Evolutionary conservation across 768 basidiomycete genomes (phyloP), one percentile per base, ranked within the genome.

Genomic region (Sporobolomyces roseus): DNA sequence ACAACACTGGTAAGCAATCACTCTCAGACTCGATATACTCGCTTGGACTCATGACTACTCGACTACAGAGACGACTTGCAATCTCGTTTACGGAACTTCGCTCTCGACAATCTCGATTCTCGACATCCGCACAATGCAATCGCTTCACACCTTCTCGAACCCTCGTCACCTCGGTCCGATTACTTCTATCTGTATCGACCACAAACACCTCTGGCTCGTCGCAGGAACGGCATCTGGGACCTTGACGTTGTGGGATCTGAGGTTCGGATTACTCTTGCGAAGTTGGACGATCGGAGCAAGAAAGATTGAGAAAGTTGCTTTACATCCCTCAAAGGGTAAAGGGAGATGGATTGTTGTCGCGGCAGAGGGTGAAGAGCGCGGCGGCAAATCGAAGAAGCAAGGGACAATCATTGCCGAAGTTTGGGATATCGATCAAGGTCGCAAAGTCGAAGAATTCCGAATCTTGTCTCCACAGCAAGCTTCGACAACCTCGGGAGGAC

Each of bases 321-420:
- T 93, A 0, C 94, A 98, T 74, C 94, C 93, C 0, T 84, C 87
- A 0, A 90, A 87, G 75, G 92, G 92, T 25, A 85, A 86, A 67
- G 92, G 92, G 0, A 86, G 88, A 54, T 97, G 92, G 91, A 82
- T 98, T 51, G 85, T 96, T 78, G 88, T 96, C 50, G 85, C 92
- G 0, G 79, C 88, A 21, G 88, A 88, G 75, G 81, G 85, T 2
- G 63, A 68, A 19, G 61, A 62, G 45, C 56, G 60, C 49, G 50
- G 61, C 21, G 63, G 61, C 23, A 63, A 56, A 25, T 32, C 29
- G 32, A 32, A 33, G 48, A 49, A 49, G 46, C 46, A 48, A 4
- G 49, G 66, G 0, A 45, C 66, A n/a, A 81, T 82, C 38, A 77
- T 92, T 50, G 81, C 91, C 9, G 91, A 96, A 76, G 89, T 93